phyloP scores from a whole-genome alignment of 1,284 basidiomycete genomes.

The Wallemia mellicola region DNA sequence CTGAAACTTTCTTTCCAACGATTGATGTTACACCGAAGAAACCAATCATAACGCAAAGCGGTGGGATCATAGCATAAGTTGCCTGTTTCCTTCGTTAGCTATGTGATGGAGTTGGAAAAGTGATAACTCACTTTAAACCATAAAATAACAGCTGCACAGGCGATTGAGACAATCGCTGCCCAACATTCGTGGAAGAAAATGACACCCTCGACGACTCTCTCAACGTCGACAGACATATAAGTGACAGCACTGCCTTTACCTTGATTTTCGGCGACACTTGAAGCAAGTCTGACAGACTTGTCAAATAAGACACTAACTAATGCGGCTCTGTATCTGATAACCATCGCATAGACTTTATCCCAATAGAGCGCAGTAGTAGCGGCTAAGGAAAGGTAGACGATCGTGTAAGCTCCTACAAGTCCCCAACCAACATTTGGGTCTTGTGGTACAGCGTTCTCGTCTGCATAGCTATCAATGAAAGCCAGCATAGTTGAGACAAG shows the following conservation, averaged over 20 bases:
- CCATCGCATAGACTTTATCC: slow-evolving; percentile 9
- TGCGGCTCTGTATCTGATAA: slow-evolving; percentile 1
- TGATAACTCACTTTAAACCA: slow-evolving; percentile 4
- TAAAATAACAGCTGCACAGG: slow-evolving; percentile 9
- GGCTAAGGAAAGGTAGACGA: slow-evolving; percentile 8
- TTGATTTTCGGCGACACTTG: slow-evolving; percentile 3
- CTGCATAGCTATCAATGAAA: slow-evolving; percentile 6
- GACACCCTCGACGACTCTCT: slow-evolving; percentile 10
- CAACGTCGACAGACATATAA: slow-evolving; percentile 11
- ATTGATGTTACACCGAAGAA: neutral
- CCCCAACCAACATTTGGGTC: slow-evolving; percentile 9
- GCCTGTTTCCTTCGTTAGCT: slow-evolving; percentile 3
- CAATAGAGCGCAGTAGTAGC: slow-evolving; percentile 10
- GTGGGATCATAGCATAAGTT: slow-evolving; percentile 2
- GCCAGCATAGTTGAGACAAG: slow-evolving; percentile 8
- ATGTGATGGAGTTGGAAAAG: neutral
- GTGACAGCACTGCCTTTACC: slow-evolving; percentile 5
- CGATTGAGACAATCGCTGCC: slow-evolving; percentile 9
- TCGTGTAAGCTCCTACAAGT: slow-evolving; percentile 9
- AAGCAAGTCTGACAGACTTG: slow-evolving; percentile 5
- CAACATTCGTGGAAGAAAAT: slow-evolving; percentile 10
- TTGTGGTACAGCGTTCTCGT: neutral
- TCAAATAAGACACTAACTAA: slow-evolving; percentile 4
- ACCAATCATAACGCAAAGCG: slow-evolving; percentile 1
- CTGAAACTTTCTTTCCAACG: slow-evolving; percentile 3